phyloP scores from a whole-genome alignment of 2,329 filamentous ascomycete genomes.

The Ceratocystis albifundus region DNA sequence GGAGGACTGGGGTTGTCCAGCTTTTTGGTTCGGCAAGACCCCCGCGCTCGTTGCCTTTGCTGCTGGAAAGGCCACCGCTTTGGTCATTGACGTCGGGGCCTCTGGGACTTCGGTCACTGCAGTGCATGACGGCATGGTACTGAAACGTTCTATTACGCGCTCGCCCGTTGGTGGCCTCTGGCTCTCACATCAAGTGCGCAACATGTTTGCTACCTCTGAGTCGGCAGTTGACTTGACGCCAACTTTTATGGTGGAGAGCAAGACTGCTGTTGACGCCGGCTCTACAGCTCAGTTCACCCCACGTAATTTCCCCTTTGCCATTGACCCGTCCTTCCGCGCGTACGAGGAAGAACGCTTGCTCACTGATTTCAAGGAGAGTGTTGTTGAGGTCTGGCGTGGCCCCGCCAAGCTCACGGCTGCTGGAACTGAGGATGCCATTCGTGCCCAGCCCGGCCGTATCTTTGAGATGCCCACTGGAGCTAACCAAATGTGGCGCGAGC shows the following conservation, averaged over 20 bases:
- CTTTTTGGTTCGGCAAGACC: conserved; percentile 83
- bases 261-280: conserved; percentile 78
- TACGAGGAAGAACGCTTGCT: conserved; percentile 88
- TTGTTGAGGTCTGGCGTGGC: conserved; percentile 85
- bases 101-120: conserved; percentile 81
- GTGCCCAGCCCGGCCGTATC: conserved; percentile 62
- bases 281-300: conserved; percentile 65
- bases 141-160: conserved; percentile 79
- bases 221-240: conserved; percentile 64
- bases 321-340: conserved; percentile 59
- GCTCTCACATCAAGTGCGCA: conserved; percentile 77
- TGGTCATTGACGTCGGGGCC: conserved; percentile 86
- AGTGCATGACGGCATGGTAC: conserved; percentile 85
- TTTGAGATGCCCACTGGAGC: conserved; percentile 97
- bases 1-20: conserved; percentile 91
- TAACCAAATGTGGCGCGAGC: conserved; percentile 86
- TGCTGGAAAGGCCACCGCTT: conserved; percentile 80
- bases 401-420: conserved; percentile 53
- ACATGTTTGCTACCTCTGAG: conserved; percentile 53
- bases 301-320: conserved; percentile 52
- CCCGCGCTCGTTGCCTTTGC: conserved; percentile 87
- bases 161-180: conserved; percentile 81
- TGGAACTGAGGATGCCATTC: conserved; percentile 67
- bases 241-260: conserved; percentile 77
- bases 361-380: conserved; percentile 94